Conservation (phyloP, 2,329 filamentous ascomycete species). For the Aspergillus pseudoviridinutans region DNA sequence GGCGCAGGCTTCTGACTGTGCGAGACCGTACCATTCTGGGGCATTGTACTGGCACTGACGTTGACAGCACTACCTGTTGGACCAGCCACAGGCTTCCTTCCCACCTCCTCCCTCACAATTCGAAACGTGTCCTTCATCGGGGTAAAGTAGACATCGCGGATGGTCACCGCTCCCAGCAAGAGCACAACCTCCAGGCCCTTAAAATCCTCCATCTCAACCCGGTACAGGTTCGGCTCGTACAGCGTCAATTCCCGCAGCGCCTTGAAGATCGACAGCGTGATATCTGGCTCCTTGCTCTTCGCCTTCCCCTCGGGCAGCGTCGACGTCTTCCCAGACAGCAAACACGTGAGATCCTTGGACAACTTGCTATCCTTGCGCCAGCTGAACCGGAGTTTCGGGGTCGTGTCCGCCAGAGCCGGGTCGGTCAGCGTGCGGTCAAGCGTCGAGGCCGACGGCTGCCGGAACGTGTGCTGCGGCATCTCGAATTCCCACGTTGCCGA, state of each 20-base stretch:
- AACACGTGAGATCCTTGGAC: slow-evolving; percentile 84
- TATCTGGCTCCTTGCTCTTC: slow-evolving; percentile 87
- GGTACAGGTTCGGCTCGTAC: slow-evolving; percentile 86
- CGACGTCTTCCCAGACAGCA: slow-evolving; percentile 73
- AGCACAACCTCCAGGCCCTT: slow-evolving; percentile 88
- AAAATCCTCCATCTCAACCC: slow-evolving; percentile 88
- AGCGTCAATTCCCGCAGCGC: slow-evolving; percentile 74
- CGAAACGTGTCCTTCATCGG: slow-evolving; percentile 71
- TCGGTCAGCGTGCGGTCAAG: slow-evolving; percentile 70
- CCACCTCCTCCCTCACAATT: not conserved
- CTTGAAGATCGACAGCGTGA: slow-evolving; percentile 85
- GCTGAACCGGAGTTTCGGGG: slow-evolving; percentile 75
- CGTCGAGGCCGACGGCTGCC: slow-evolving; percentile 69
- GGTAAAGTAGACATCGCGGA: slow-evolving; percentile 60
- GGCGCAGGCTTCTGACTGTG: not conserved
- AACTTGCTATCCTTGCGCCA: slow-evolving; percentile 88
- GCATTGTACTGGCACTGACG: too few species aligned
- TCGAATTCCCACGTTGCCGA: slow-evolving; percentile 87
- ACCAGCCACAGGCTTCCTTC: not conserved
- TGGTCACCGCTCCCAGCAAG: slow-evolving; percentile 56
- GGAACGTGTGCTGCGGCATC: slow-evolving; percentile 81
- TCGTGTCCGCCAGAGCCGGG: slow-evolving; percentile 50
- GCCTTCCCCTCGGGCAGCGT: slow-evolving; percentile 60
- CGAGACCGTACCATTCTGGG: too few species aligned
- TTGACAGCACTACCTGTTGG: not conserved